phyloP scores from a whole-genome alignment of 1,139 yeast species.

The Yamadazyma oceani region DNA sequence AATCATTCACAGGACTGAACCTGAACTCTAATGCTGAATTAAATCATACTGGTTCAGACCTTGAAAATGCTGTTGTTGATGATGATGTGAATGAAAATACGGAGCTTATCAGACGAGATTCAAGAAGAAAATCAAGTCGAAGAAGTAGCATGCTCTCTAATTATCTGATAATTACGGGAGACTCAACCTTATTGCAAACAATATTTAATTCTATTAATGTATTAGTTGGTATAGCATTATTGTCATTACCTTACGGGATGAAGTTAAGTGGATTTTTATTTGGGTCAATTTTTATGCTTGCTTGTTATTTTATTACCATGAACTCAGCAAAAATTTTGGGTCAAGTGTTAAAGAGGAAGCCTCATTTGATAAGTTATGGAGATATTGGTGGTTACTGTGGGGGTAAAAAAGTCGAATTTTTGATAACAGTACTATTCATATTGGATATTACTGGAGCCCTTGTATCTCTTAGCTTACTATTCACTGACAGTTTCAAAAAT shows the following conservation, averaged over 20 bases:
- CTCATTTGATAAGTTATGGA: conserved; percentile 37
- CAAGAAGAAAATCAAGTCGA: conserved; percentile 11
- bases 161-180: conserved; percentile 21
- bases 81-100: conserved; percentile 15
- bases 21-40: conserved; percentile 12
- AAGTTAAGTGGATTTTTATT: conserved; percentile 77
- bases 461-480: conserved; percentile 71
- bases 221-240: conserved; percentile 80
- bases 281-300: conserved; percentile 54
- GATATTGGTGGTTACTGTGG: conserved; percentile 48
- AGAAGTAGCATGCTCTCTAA: conserved; percentile 18
- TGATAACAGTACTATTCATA: conserved; percentile 71
- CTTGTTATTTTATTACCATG: conserved; percentile 63
- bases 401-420: conserved; percentile 47
- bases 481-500: conserved; percentile 79
- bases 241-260: conserved; percentile 81
- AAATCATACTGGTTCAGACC: conserved; percentile 14
- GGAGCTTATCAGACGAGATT: conserved; percentile 5
- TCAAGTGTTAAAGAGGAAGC: conserved; percentile 28
- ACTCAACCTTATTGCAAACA: conserved; percentile 78
- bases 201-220: conserved; percentile 85
- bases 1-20: conserved; percentile 45
- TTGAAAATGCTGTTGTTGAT: conserved; percentile 10
- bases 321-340: conserved; percentile 63
- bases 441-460: conserved; percentile 79